phyloP scores from a whole-genome alignment of 106 monocot species.

The Apostasia ramifera region DNA sequence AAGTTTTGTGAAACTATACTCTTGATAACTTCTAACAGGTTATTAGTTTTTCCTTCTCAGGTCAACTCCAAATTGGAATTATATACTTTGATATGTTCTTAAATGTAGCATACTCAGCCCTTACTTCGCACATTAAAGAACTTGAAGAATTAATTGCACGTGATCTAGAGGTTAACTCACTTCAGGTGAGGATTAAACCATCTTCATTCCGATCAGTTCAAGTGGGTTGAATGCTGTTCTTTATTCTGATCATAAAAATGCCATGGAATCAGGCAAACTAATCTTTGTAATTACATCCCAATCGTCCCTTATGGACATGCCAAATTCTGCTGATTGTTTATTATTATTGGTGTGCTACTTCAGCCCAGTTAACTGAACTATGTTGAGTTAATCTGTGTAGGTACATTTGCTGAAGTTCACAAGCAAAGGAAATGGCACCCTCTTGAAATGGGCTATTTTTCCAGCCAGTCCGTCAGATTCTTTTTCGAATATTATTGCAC shows the following conservation, averaged over 20 bases:
- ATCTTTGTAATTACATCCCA: too few species aligned
- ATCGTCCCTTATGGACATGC: too few species aligned
- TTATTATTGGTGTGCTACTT: too few species aligned
- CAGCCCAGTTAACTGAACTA: background rate
- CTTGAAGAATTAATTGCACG: conserved; percentile 55
- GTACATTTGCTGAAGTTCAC: conserved; percentile 47
- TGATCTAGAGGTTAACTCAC: conserved; percentile 59
- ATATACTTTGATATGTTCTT: conserved; percentile 81
- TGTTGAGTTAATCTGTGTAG: conserved; percentile 19
- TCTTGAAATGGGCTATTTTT: conserved; percentile 60
- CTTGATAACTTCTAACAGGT: too few species aligned
- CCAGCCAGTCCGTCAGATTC: conserved; percentile 53
- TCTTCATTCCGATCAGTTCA: background rate
- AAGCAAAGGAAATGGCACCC: conserved; percentile 50
- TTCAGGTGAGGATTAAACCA: conserved; percentile 45
- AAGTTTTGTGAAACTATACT: too few species aligned
- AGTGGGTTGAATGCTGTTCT: too few species aligned
- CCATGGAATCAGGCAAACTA: too few species aligned
- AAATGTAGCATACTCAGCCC: conserved; percentile 49
- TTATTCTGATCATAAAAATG: too few species aligned
- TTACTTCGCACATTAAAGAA: conserved; percentile 54
- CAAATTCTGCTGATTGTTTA: too few species aligned
- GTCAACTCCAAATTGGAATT: conserved; percentile 54
- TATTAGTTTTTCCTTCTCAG: conserved; percentile 31
- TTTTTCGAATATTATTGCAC: conserved; percentile 62